Conservation (phyloP, 179 eudicot species). For the Corrigiola litoralis region DNA sequence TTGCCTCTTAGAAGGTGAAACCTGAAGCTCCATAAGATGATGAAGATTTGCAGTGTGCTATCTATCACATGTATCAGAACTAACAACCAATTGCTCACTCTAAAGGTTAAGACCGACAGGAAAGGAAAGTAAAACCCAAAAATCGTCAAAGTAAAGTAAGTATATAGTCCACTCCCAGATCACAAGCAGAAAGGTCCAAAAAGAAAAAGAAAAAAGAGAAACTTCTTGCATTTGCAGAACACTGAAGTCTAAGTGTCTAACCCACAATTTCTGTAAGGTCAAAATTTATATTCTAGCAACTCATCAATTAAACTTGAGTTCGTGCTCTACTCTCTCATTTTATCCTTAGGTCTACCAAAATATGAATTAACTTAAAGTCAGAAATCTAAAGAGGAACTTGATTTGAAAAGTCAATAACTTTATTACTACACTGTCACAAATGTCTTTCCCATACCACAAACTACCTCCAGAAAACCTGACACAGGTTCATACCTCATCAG, state of each 20-base stretch:
- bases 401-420: background rate
- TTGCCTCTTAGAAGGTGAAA: constrained; percentile 3
- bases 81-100: background rate
- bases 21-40: constrained; percentile 2
- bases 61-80: background rate
- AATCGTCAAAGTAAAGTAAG: no score
- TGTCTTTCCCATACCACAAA: background rate
- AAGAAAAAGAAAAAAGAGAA: background rate
- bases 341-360: no score
- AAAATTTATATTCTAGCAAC: no score
- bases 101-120: background rate
- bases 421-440: background rate
- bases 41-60: background rate
- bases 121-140: no score
- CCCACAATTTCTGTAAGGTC: background rate
- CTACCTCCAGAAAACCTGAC: background rate
- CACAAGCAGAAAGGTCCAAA: background rate
- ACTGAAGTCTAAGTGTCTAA: no score
- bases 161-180: no score
- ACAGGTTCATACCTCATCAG: constrained; percentile 62
- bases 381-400: no score
- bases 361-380: no score
- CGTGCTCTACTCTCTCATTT: background rate
- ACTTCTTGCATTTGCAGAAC: background rate
- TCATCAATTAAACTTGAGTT: background rate